Evolutionary conservation across 768 basidiomycete genomes (phyloP), one percentile per base, ranked within the genome.

Genomic region (Rhodotorula diobovata): DNA sequence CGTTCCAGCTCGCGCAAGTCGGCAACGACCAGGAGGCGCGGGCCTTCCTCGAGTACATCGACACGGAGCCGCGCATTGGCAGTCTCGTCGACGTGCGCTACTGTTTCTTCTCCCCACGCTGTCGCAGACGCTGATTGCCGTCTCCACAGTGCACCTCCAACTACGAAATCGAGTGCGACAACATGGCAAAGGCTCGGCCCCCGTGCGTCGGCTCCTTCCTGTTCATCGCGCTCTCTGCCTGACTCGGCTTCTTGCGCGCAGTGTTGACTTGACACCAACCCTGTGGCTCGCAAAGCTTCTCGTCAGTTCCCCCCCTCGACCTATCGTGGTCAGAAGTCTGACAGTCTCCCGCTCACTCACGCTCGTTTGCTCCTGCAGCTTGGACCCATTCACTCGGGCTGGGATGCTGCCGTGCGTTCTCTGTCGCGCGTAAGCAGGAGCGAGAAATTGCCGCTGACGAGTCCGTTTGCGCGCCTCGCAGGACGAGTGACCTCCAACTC

Each of bases 221-320:
- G 10, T 18, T 32, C 21, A 7, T 34, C 32, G 12, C 15, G 9
- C 7, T 7, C 2, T 32, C 21, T 4, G 0, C 3, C 50, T 46
- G 1, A 35, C 61, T 21, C 34, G 4, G 34, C 14, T 12, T 35
- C 6, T 28, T 1, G 4, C 23, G 21, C 20, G 51, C n/a, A 57
- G 61, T 14, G 69, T 79, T 51, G 77, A 79, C 45, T 73, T 81
- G 5, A 75, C 76, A 11, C 81, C 80, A 6, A 77, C 78, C 55
- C 65, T 80, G 56, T 81, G 81, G 81, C 71, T 82, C 30, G 77
- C 80, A 71, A 80, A 82, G 78, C 67, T 81, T 41, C 62, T 45
- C 30, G 35, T 53, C 34, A 32, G 28, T 30, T 32, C 30, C 34
- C 12, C 20, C n/a, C 30, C 18, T 3, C 28, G 12, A 28, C 50